Evolutionary conservation across 2,329 filamentous ascomycete genomes (phyloP).

Genomic region (Emmonsia crescens): DNA sequence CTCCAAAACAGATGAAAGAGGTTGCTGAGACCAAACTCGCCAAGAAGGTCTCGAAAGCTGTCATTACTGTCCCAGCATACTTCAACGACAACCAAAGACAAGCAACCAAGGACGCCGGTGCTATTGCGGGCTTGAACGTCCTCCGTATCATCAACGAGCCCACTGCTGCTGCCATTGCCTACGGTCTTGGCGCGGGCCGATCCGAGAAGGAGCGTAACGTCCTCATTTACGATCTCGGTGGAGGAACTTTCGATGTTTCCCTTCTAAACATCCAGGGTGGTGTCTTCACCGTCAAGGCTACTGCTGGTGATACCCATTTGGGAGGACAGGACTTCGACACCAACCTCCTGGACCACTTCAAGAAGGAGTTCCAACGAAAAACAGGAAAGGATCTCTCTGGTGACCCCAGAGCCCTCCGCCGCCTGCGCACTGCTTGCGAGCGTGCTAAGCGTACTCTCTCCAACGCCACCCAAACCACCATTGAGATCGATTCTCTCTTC

Average conservation of each 20-base stretch:
- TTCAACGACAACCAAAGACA: constrained; percentile 99
- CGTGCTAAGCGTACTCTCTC: constrained; percentile 98
- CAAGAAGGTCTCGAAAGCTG: constrained; percentile 98
- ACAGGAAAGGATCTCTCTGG: constrained; percentile 53
- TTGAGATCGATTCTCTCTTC: constrained; percentile 97
- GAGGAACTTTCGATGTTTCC: constrained; percentile 99
- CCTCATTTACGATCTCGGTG: constrained; percentile 98
- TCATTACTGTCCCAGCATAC: constrained; percentile 97
- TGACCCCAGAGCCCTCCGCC: constrained; percentile 85
- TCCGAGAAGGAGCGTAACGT: constrained; percentile 97
- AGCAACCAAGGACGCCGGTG: constrained; percentile 97
- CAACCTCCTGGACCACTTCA: constrained; percentile 91
- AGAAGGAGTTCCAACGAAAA: constrained; percentile 82
- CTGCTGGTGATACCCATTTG: constrained; percentile 92
- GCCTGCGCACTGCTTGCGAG: constrained; percentile 96
- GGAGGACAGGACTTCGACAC: constrained; percentile 96
- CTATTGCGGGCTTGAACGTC: constrained; percentile 93
- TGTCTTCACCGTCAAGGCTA: constrained; percentile 98
- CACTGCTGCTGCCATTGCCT: constrained; percentile 94
- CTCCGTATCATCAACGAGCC: constrained; percentile 99
- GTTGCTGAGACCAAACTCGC: constrained; percentile 96
- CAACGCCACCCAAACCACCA: constrained; percentile 91
- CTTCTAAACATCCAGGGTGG: constrained; percentile 97
- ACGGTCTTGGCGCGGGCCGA: constrained; percentile 92
- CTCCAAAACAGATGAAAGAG: constrained; percentile 75